Conservation (phyloP, 768 basidiomycete species). For the Lactarius psammicola region DNA sequence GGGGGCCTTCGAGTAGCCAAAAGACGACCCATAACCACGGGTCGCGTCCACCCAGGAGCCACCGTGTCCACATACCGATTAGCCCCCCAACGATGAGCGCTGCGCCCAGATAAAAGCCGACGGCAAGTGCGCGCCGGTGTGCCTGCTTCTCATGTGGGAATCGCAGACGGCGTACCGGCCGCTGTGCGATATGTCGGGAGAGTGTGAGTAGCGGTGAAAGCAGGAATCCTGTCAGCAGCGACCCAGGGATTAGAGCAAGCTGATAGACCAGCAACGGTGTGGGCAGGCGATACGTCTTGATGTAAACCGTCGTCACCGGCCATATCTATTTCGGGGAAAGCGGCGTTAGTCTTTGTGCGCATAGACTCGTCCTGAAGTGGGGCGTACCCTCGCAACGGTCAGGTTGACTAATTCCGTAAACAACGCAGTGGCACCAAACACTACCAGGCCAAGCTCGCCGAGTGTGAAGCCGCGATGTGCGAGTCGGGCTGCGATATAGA, state of each 20-base stretch:
- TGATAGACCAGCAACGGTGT: conserved; percentile 92
- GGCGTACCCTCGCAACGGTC: conserved; percentile 74
- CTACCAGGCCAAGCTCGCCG: conserved; percentile 88
- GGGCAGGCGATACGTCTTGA: conserved; percentile 90
- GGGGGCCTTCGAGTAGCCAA: conserved; percentile 73
- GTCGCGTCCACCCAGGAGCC: conserved; percentile 76
- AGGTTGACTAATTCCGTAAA: conserved; percentile 85
- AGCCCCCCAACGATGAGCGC: conserved; percentile 74
- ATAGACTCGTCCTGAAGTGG: background rate
- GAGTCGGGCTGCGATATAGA: conserved; percentile 85
- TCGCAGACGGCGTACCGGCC: conserved; percentile 76
- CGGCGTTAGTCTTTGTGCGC: background rate
- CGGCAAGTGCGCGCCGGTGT: conserved; percentile 79
- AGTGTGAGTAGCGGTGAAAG: conserved; percentile 92
- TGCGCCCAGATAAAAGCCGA: conserved; percentile 78
- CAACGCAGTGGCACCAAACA: conserved; percentile 82
- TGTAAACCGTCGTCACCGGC: conserved; percentile 75
- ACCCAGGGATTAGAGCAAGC: conserved; percentile 87
- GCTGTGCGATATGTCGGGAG: conserved; percentile 87
- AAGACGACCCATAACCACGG: conserved; percentile 86
- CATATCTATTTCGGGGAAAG: conserved; percentile 53
- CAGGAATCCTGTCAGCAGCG: conserved; percentile 88
- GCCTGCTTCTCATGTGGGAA: conserved; percentile 79
- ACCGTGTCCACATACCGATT: conserved; percentile 90
- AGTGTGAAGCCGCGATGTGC: conserved; percentile 95